Evolutionary conservation across 352 stramenopile species (phyloP), one percentile per base, ranked within the genome.

Genomic region (Globisporangium middletonii): DNA sequence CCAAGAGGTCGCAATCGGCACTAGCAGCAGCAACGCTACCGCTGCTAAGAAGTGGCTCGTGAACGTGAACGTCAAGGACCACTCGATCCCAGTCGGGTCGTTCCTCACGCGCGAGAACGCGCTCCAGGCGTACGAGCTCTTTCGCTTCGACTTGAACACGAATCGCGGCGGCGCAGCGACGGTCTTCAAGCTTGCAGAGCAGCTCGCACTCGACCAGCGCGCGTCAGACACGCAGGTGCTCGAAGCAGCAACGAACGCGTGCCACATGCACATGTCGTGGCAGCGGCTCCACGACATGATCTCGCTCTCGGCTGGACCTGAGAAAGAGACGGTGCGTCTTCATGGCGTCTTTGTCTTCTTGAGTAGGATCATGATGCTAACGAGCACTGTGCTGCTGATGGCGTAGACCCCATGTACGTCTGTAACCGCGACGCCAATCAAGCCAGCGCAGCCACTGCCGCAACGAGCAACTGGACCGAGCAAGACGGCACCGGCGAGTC

Each of bases 21-120:
- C 3, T 8, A 30, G n/a, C 33, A 18, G 9, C 28, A 45, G 4
- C 27, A 26, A 13, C 48, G 5, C 15, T n/a, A 18, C 15, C 0
- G 11, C 49, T 2, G 44, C 68, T 1, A 53, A 53, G 16, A 64
- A 43, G 11, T 91, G 79, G 81, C 64, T 70, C 5, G 83, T 67
- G 38, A 88, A 83, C 60, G 27, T 91, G 46, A 72, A 74, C 38
- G 33, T 89, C 50, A 55, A 63, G 11, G 65, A 73, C 16, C 62
- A 75, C 19, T 55, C 66, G 46, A 64, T 81, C 52, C 74, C 72
- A n/a, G 67, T 84, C 16, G 73, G 69, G 9, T 58, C 56, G 15
- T 71, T 57, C 37, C 53, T 64, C 18, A 79, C 71, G 30, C 63
- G 59, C 48, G 65, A 77, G 35, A 67, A 72, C 26, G 76, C 78